Base-by-base conservation (phyloP, 257 asterid genomes). In the Dorcoceras hygrometricum region DNA sequence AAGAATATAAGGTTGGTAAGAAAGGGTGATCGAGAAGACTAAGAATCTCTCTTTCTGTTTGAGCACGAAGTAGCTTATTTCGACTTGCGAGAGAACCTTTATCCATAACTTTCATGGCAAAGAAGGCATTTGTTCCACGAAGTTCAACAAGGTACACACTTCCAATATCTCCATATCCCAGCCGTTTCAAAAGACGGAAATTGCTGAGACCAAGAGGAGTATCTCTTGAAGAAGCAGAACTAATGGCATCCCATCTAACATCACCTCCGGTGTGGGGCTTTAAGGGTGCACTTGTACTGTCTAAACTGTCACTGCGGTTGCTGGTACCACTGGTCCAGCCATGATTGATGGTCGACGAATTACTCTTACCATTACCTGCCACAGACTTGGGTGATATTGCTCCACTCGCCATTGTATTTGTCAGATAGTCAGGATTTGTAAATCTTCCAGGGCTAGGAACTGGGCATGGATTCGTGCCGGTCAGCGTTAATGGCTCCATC, bases 31-130 rank as follows among this genome's bases (percentile, higher is more conserved):
- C 98, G 25, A 91, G 96, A 29, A 91, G 88, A 16, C 95, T 80
- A 23, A 91, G 95, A 66, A 91, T 91, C 79, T 91, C 98, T 63
- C 90, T 81, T 62, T 91, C 98, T 0, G 95, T 91, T 70, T 91
- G 88, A 28, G 96, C 96, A 67, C 98, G 70, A 43, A 89, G 84
- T 51, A 91, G 74, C 71, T 91, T 91, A 72, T 91, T 89, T 46
- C 95, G 80, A 68, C 95, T 89, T 0, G 94, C 95, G 23, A 91
- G 88, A 31, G 98, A 87, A 4, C 83, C 86, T 63, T 87, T 91
- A 73, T 91, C 98, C 98, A 91, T 91, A 16, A 91, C 96, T 75
- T 91, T 91, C 98, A 91, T 89, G 26, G 98, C 98, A 72, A 89
- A 91, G 80, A 75, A 91, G 4, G 96, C 20, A 55, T 69, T 76